A percentile compares a stretch with the other conserved stretches of the same genome.
These are phyloP conservation scores for Adansonia grandidieri DNA, from an alignment of 441 rosid genomes.

Conservation along the genomic window DNA sequence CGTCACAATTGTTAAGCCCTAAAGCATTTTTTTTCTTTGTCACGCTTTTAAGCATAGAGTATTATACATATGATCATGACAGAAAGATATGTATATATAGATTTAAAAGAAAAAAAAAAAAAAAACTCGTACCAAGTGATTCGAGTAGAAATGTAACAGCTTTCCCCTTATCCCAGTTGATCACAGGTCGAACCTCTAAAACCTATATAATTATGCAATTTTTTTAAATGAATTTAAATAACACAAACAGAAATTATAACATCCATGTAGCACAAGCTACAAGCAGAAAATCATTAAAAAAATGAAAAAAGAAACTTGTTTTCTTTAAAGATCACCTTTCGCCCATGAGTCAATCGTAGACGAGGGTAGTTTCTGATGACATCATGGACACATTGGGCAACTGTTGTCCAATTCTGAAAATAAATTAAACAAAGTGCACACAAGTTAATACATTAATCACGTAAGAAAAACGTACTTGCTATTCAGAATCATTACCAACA, in stretches of 20 bases:
- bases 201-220: conserved; percentile 43
- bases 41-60: neutral
- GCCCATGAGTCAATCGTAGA: conserved; percentile 79
- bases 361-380: conserved; percentile 67
- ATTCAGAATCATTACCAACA: neutral
- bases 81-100: neutral
- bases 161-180: conserved; percentile 97
- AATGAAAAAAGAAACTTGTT: neutral
- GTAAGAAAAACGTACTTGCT: conserved; percentile 1
- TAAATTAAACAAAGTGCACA: neutral
- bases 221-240: neutral
- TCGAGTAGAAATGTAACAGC: conserved; percentile 90
- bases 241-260: neutral
- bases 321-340: conserved; percentile 65
- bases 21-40: conserved; percentile 22
- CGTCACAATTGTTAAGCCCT: conserved; percentile 77
- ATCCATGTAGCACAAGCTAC: neutral
- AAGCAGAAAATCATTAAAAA: neutral
- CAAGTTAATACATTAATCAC: neutral
- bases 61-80: neutral
- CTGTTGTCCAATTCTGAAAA: conserved; percentile 69
- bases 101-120: no score
- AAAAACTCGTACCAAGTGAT: conserved; percentile 67
- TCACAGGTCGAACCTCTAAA: conserved; percentile 90
- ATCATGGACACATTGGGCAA: conserved; percentile 61